Conservation (phyloP, 108 stramenopile genomes). For the Nitzschia sp. region DNA sequence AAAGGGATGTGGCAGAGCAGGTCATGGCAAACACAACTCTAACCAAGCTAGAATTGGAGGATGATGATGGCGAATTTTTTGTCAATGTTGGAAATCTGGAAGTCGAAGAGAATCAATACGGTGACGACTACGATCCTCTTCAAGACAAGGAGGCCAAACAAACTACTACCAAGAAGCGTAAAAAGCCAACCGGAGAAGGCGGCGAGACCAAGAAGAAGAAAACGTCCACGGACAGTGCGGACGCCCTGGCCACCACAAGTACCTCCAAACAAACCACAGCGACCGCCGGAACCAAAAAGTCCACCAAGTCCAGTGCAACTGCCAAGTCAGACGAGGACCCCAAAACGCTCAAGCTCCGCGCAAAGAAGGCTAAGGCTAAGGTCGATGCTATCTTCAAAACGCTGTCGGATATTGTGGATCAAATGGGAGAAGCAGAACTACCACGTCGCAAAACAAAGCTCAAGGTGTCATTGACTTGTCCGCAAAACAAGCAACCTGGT, state of each 20-base stretch:
- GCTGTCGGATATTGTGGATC: slow-evolving; percentile 56
- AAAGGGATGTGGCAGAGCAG: slow-evolving; percentile 76
- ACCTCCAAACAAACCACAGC: slow-evolving; percentile 26
- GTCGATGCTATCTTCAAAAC: slow-evolving; percentile 34
- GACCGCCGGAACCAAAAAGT: slow-evolving; percentile 15
- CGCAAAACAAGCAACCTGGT: slow-evolving; percentile 62
- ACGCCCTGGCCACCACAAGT: slow-evolving; percentile 9
- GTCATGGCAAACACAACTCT: slow-evolving; percentile 65
- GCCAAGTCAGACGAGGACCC: slow-evolving; percentile 7
- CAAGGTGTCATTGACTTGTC: slow-evolving; percentile 63
- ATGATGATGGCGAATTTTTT: slow-evolving; percentile 80
- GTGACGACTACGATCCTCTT: slow-evolving; percentile 59
- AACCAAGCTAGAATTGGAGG: slow-evolving; percentile 77
- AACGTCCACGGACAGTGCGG: slow-evolving; percentile 8
- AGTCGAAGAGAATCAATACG: slow-evolving; percentile 74
- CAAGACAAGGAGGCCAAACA: slow-evolving; percentile 36
- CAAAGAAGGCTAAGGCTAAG: slow-evolving; percentile 34
- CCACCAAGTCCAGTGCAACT: slow-evolving; percentile 1
- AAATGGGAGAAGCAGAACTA: slow-evolving; percentile 59
- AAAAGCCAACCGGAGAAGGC: slow-evolving; percentile 10
- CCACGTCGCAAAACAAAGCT: slow-evolving; percentile 57
- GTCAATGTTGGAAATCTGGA: slow-evolving; percentile 84
- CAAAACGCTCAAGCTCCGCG: slow-evolving; percentile 17
- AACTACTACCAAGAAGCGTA: slow-evolving; percentile 36
- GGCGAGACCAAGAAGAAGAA: not conserved